Evolutionary conservation across 352 stramenopile species (phyloP).

Genomic region (Globisporangium ultimum): DNA sequence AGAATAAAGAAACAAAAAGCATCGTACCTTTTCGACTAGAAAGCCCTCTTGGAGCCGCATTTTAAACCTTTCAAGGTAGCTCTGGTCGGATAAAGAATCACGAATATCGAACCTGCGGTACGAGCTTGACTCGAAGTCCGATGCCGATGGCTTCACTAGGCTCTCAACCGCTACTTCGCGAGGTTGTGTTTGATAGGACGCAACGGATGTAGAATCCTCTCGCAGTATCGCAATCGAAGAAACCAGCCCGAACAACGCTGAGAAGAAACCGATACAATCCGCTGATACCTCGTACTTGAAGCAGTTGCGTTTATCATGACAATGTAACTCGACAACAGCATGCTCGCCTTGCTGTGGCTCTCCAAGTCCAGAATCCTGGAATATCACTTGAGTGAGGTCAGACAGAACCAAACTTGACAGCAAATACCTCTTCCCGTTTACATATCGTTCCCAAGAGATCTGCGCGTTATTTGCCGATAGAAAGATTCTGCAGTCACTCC

Average conservation of each 20-base stretch:
- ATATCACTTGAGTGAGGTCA: constrained; percentile 11
- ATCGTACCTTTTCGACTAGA: constrained; percentile 40
- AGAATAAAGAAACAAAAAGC: not conserved
- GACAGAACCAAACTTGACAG: constrained; percentile 16
- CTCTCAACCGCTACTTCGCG: not conserved
- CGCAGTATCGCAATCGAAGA: constrained; percentile 2
- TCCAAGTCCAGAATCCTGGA: constrained; percentile 5
- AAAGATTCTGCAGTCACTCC: constrained; percentile 7
- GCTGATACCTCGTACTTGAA: constrained; percentile 12
- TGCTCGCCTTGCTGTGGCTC: constrained; percentile 6
- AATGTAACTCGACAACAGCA: constrained; percentile 8
- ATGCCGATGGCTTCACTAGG: not conserved
- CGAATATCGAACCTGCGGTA: constrained; percentile 14
- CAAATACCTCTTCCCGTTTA: constrained; percentile 9
- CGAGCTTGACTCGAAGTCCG: not conserved
- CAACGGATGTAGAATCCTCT: not conserved
- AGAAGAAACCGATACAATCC: constrained; percentile 8
- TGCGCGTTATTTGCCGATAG: constrained; percentile 2
- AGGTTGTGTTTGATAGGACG: not conserved
- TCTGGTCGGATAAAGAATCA: constrained; percentile 11
- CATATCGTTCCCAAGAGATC: constrained; percentile 13
- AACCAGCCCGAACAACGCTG: not conserved
- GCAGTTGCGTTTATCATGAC: constrained; percentile 7
- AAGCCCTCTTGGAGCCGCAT: constrained; percentile 32
- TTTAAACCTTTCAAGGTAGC: constrained; percentile 30